Conservation (phyloP, 768 basidiomycete species). For the Pisolithus sp. region DNA sequence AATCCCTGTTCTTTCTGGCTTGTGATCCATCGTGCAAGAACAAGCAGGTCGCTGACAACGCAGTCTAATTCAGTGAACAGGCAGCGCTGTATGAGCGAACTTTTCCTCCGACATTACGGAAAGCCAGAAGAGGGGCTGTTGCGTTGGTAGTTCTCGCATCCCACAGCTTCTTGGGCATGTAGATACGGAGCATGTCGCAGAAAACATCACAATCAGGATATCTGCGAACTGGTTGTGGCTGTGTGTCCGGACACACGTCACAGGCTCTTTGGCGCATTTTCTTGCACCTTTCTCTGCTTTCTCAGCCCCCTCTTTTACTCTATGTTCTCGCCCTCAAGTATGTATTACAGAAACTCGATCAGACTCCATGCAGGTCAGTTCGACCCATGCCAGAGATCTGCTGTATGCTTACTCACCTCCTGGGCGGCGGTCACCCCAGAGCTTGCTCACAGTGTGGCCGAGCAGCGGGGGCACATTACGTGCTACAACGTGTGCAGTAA, state of each 20-base stretch:
- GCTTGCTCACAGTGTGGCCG: slow-evolving; percentile 91
- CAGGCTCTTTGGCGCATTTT: background rate
- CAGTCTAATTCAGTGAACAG: too few relatives aligned
- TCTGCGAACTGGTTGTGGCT: slow-evolving; percentile 39
- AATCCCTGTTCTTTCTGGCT: slow-evolving; percentile 3
- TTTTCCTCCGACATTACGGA: too few relatives aligned
- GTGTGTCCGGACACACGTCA: slow-evolving; percentile 19
- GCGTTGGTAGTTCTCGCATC: slow-evolving; percentile 61
- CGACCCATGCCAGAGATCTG: background rate
- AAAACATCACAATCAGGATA: slow-evolving; percentile 80
- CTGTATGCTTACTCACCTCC: slow-evolving; percentile 3
- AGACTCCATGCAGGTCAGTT: slow-evolving; percentile 66
- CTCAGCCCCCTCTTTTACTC: background rate
- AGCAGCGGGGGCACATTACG: slow-evolving; percentile 77
- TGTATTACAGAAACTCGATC: slow-evolving; percentile 81
- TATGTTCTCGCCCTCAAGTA: slow-evolving; percentile 33
- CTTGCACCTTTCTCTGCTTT: slow-evolving; percentile 3
- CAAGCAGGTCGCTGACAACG: too few relatives aligned
- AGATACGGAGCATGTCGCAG: slow-evolving; percentile 95
- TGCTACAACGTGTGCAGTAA: slow-evolving; percentile 28
- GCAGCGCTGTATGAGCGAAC: too few relatives aligned
- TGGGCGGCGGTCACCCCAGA: slow-evolving; percentile 98
- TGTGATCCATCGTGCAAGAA: slow-evolving; percentile 5
- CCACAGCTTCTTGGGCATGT: slow-evolving; percentile 82
- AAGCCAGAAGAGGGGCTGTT: too few relatives aligned